phyloP scores from a whole-genome alignment of 2,329 filamentous ascomycete species.

The Neonectria faginata region DNA sequence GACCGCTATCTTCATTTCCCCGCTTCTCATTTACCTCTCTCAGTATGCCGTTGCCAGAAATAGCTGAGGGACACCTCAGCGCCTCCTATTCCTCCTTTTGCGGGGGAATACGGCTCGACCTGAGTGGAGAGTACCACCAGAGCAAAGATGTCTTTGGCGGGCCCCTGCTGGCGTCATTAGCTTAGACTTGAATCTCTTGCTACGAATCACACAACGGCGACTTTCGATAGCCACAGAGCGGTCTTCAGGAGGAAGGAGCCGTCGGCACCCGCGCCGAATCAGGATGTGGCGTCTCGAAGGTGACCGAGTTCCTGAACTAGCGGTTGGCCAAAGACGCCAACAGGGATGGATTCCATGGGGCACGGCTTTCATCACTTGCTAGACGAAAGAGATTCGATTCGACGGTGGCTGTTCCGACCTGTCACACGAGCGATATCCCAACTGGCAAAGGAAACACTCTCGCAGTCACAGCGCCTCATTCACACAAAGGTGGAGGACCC shows the following conservation, averaged over 20 bases:
- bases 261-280: constrained; percentile 35
- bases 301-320: constrained; percentile 22
- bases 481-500: constrained; percentile 18
- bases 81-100: constrained; percentile 35
- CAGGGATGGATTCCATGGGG: neutral
- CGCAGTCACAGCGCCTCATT: neutral
- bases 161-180: constrained; percentile 15
- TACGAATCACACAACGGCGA: constrained; percentile 26
- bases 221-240: constrained; percentile 30
- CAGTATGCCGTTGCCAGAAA: constrained; percentile 4
- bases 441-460: constrained; percentile 13
- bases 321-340: constrained; percentile 2
- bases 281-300: constrained; percentile 27
- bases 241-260: constrained; percentile 44
- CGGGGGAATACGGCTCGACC: constrained; percentile 25
- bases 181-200: constrained; percentile 28
- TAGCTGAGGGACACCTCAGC: constrained; percentile 16
- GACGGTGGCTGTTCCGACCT: neutral
- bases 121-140: constrained; percentile 23
- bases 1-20: constrained; percentile 43
- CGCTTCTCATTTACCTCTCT: constrained; percentile 10
- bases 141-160: neutral
- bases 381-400: neutral
- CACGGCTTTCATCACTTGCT: neutral
- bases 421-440: constrained; percentile 10